phyloP scores from a whole-genome alignment of 352 stramenopile species.

The Globisporangium spinosum region DNA sequence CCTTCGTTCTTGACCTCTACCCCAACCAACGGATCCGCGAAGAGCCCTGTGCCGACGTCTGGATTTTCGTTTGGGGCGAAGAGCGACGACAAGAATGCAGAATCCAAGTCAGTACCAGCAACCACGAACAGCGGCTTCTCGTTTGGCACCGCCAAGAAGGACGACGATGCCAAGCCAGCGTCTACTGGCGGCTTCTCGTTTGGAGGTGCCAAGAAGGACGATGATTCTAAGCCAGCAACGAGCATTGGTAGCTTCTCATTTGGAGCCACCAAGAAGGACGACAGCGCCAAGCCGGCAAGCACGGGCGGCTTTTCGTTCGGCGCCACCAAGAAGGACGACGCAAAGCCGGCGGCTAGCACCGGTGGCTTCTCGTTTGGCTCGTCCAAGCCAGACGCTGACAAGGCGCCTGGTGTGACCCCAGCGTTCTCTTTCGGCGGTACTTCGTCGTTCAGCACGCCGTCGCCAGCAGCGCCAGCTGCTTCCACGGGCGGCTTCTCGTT shows the following conservation, averaged over 20 bases:
- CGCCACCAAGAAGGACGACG: constrained; percentile 7
- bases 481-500: constrained; percentile 12
- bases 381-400: constrained; percentile 3
- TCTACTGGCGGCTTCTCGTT: constrained; percentile 41
- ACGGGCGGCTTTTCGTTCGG: constrained; percentile 48
- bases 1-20: background rate
- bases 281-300: background rate
- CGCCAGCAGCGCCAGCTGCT: background rate
- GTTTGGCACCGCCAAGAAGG: constrained; percentile 27
- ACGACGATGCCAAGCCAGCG: constrained; percentile 9
- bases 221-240: constrained; percentile 17
- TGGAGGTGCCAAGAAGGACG: constrained; percentile 14
- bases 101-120: constrained; percentile 10
- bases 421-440: constrained; percentile 1
- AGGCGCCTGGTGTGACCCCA: background rate
- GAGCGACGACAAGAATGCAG: constrained; percentile 11
- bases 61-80: constrained; percentile 20
- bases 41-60: constrained; percentile 12
- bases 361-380: constrained; percentile 34
- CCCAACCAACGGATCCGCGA: constrained; percentile 8
- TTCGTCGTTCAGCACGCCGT: constrained; percentile 11
- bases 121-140: constrained; percentile 25
- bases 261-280: constrained; percentile 25
- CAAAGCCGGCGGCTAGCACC: constrained; percentile 17
- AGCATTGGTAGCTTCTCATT: constrained; percentile 38